Base-by-base conservation (phyloP, 1,284 basidiomycete genomes). In the Rhodotorula sp. region DNA sequence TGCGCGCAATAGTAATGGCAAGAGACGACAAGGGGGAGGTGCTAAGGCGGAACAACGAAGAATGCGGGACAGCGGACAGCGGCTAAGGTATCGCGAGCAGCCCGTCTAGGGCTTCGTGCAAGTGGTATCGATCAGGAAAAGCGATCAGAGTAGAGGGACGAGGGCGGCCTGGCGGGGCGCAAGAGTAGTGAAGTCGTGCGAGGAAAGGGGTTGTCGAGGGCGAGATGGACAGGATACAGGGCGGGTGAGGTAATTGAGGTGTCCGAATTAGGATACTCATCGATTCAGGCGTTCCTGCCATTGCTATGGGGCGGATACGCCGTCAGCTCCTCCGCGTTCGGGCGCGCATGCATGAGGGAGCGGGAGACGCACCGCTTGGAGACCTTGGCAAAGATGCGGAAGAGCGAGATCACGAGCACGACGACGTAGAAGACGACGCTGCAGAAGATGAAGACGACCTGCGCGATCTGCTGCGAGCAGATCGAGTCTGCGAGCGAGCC, bases 371-470 rank as follows among this genome's bases (percentile, higher is more conserved):
- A 63, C 62, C 39, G 53, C 22, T 39, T 29, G 2, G 51, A 55
- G 9, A 93, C 90, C 83, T 92, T 92, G 81, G 91, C 89, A 76
- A 94, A 91, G 72, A 94, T 92, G 73, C 91, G 85, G 82, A 89
- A 93, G n/a, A 94, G 84, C 70, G 88, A 90, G 79, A 94, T 92
- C 77, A 92, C 84, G 73, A 94, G 86, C 79, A 91, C 92, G 74
- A 85, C 86, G 82, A 90, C 89, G 80, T 93, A 92, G 81, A 89
- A 87, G 65, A 83, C 64, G 50, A 82, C 76, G 1, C 78, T 78
- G 29, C 83, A 57, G 39, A 82, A 66, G 32, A 79, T 70, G 53
- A 93, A 85, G 72, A 85, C 87, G 59, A 92, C 90, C 67, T 92
- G 83, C 27, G 87, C 87, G 41, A 90, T 83, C 78, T 94, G 91